Percentiles rank a stretch among this genome's conserved stretches.
Conservation (phyloP, 192 early-diverging fungal species). For the Mortierella antarctica region DNA sequence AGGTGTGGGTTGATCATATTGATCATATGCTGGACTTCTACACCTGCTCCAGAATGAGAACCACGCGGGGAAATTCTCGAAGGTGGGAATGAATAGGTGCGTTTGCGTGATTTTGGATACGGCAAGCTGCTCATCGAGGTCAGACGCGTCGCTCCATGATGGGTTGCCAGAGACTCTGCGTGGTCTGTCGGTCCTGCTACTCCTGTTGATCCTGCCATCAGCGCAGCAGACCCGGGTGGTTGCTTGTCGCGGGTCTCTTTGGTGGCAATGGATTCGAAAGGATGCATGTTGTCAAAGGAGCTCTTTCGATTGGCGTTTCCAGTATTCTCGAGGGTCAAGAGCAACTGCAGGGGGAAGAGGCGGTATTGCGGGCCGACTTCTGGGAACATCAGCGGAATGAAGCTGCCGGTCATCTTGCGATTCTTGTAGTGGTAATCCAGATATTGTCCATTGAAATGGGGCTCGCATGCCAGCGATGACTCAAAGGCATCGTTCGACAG, state of each 20-base stretch:
- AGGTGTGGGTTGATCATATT: constrained; percentile 49
- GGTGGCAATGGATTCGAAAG: background rate
- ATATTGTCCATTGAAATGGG: constrained; percentile 54
- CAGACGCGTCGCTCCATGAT: constrained; percentile 9
- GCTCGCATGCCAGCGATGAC: constrained; percentile 54
- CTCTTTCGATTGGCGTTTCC: constrained; percentile 38
- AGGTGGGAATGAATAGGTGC: constrained; percentile 54
- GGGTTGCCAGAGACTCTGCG: constrained; percentile 14
- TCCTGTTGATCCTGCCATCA: background rate
- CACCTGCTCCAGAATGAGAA: constrained; percentile 1
- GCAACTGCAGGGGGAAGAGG: constrained; percentile 36
- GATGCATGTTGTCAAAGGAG: constrained; percentile 32
- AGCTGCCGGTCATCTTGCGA: constrained; percentile 48
- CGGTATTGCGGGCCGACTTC: constrained; percentile 38
- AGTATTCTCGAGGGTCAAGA: constrained; percentile 24
- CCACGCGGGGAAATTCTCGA: constrained; percentile 14
- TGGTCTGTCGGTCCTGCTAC: background rate
- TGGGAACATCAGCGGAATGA: constrained; percentile 49
- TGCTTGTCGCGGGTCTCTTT: background rate
- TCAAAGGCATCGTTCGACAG: constrained; percentile 50
- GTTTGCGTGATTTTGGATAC: constrained; percentile 16
- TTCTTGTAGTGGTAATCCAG: constrained; percentile 53
- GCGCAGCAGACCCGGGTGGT: background rate
- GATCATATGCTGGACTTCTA: constrained; percentile 13
- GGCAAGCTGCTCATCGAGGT: background rate